A percentile compares a stretch with the other conserved stretches of the same genome.
phyloP scores from a whole-genome alignment of 345 rosid species.

The Triadica sebifera region DNA sequence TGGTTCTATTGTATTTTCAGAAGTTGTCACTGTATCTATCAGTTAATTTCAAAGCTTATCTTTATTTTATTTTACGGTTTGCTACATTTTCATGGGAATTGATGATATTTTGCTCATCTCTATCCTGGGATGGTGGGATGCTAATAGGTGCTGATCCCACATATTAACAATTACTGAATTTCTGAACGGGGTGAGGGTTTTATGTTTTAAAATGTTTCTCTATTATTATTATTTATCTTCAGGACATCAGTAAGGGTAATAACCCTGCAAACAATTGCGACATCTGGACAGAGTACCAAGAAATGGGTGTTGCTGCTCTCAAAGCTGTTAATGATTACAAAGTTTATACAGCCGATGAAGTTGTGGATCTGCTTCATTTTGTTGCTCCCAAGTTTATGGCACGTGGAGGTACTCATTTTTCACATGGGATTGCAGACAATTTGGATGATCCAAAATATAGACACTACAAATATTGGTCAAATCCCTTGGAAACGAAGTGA shows the following conservation, averaged over 20 bases:
- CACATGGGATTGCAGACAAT: constrained; percentile 66
- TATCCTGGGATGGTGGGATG: background rate
- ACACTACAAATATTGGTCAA: constrained; percentile 67
- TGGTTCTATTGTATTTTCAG: background rate
- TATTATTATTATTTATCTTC: constrained; percentile 14
- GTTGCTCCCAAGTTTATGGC: constrained; percentile 66
- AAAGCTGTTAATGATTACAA: constrained; percentile 54
- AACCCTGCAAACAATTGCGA: constrained; percentile 41
- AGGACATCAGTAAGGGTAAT: constrained; percentile 49
- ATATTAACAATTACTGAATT: too few species aligned
- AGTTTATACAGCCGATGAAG: constrained; percentile 49
- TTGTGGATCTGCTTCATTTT: constrained; percentile 55
- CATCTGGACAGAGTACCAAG: constrained; percentile 65
- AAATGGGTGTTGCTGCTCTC: constrained; percentile 46
- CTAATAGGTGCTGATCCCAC: background rate
- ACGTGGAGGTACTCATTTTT: constrained; percentile 63
- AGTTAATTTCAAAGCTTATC: background rate
- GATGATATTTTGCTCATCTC: background rate
- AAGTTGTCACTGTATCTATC: background rate
- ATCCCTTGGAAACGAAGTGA: constrained; percentile 69
- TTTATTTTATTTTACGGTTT: background rate
- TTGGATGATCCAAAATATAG: constrained; percentile 60
- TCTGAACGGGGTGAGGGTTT: constrained; percentile 4
- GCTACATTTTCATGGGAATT: background rate
- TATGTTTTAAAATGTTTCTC: background rate